These are phyloP conservation scores for Pythium insidiosum DNA, from an alignment of 352 stramenopile genomes.

Conservation along the genomic window DNA sequence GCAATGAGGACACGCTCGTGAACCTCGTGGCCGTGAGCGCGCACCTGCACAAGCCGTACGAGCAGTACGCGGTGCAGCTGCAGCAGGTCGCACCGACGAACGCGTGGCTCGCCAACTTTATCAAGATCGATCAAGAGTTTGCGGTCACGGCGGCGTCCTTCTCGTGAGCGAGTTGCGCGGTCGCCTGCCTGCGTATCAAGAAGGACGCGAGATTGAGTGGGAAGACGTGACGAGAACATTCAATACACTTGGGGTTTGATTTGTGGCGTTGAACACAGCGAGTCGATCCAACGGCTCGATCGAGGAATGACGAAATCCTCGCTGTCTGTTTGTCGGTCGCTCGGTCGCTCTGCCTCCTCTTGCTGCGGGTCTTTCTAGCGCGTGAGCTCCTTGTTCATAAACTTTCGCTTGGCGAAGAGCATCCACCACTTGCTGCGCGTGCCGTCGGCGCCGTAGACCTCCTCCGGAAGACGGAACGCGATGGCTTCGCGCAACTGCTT, in stretches of 20 bases:
- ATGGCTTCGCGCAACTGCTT: slow-evolving; percentile 88
- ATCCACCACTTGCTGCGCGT: slow-evolving; percentile 93
- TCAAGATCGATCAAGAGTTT: slow-evolving; percentile 59
- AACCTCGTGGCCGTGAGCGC: slow-evolving; percentile 90
- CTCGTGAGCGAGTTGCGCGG: slow-evolving; percentile 20
- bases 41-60: slow-evolving; percentile 83
- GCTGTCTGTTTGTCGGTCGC: too few relatives aligned
- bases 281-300: too few relatives aligned
- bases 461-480: slow-evolving; percentile 67
- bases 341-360: too few relatives aligned
- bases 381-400: slow-evolving; percentile 91
- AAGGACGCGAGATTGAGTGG: too few relatives aligned
- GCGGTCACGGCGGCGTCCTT: slow-evolving; percentile 57
- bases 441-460: slow-evolving; percentile 78
- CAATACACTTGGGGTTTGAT: too few relatives aligned
- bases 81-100: slow-evolving; percentile 67
- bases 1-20: slow-evolving; percentile 90
- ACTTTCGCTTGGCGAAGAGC: slow-evolving; percentile 91
- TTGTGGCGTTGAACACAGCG: too few relatives aligned
- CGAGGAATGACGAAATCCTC: too few relatives aligned
- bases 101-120: slow-evolving; percentile 66
- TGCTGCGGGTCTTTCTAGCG: too few relatives aligned
- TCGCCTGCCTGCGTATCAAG: neutral
- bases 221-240: too few relatives aligned
- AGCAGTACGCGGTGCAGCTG: slow-evolving; percentile 76